These are phyloP conservation scores for Neurospora pannonica DNA, from an alignment of 495 filamentous ascomycete genomes.

Conservation along the genomic window DNA sequence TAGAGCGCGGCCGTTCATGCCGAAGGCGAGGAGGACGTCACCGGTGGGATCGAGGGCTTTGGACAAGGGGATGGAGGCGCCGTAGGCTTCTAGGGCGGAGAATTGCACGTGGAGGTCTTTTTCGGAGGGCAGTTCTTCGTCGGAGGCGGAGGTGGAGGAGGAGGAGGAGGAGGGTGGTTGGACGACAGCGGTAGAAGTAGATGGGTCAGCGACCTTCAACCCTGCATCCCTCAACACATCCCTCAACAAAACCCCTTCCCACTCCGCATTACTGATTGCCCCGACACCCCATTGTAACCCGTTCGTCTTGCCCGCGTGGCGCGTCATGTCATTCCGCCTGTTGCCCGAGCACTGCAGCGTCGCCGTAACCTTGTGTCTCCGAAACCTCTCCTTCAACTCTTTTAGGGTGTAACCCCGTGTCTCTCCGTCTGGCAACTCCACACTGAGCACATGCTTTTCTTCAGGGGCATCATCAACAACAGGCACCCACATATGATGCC, in stretches of 20 bases:
- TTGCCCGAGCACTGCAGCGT: slow-evolving; percentile 55
- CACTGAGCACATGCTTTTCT: slow-evolving; percentile 36
- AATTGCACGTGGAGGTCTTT: slow-evolving; percentile 47
- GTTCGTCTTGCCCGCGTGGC: slow-evolving; percentile 40
- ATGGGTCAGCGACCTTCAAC: slow-evolving; percentile 14
- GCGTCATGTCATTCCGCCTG: slow-evolving; percentile 51
- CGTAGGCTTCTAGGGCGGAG: slow-evolving; percentile 50
- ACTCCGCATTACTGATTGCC: slow-evolving; percentile 50
- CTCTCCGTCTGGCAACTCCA: slow-evolving; percentile 48
- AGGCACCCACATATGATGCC: slow-evolving; percentile 57
- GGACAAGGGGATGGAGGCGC: slow-evolving; percentile 47
- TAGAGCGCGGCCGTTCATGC: slow-evolving; percentile 50
- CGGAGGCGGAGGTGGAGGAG: slow-evolving; percentile 2
- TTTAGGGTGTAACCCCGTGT: slow-evolving; percentile 40
- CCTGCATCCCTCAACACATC: slow-evolving; percentile 51
- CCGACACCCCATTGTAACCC: slow-evolving; percentile 52
- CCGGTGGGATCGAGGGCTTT: slow-evolving; percentile 43
- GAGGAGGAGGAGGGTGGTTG: background rate
- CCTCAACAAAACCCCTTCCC: slow-evolving; percentile 49
- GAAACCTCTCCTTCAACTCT: slow-evolving; percentile 44
- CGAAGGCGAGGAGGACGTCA: slow-evolving; percentile 52
- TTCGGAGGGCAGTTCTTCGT: slow-evolving; percentile 12
- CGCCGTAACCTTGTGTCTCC: slow-evolving; percentile 44
- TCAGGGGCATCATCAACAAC: slow-evolving; percentile 26
- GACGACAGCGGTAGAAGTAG: background rate